phyloP scores from a whole-genome alignment of 805 yeast species.

The Nematodospora valgi region DNA sequence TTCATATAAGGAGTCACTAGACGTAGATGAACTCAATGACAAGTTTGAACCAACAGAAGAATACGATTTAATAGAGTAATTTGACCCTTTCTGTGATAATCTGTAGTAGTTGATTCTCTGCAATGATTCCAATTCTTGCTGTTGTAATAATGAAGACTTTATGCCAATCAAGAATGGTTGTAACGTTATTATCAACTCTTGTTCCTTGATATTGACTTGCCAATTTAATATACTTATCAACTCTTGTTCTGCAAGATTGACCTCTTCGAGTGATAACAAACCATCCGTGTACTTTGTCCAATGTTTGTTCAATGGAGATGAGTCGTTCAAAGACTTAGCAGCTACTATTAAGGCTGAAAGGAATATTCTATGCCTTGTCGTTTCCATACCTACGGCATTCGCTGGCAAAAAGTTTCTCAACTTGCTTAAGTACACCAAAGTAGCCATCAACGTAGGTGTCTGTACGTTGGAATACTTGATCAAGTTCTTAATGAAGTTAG shows the following conservation, averaged over 20 bases:
- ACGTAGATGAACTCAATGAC: constrained; percentile 11
- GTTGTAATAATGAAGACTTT: constrained; percentile 45
- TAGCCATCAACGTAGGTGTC: constrained; percentile 92
- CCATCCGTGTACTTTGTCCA: constrained; percentile 95
- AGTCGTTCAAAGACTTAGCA: constrained; percentile 91
- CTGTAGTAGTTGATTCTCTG: constrained; percentile 30
- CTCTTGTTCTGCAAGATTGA: constrained; percentile 89
- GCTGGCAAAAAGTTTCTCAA: constrained; percentile 77
- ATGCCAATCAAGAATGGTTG: constrained; percentile 76
- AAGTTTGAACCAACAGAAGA: constrained; percentile 15
- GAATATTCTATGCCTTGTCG: constrained; percentile 91
- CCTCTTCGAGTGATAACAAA: constrained; percentile 68
- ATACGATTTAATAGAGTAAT: constrained; percentile 11
- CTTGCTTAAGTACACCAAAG: constrained; percentile 78
- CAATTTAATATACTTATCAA: constrained; percentile 78
- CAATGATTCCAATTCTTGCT: constrained; percentile 21
- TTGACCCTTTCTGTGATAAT: constrained; percentile 17
- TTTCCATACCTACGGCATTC: constrained; percentile 85
- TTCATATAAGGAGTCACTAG: constrained; percentile 8
- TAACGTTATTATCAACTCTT: constrained; percentile 66
- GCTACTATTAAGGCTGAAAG: constrained; percentile 84
- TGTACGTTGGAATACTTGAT: constrained; percentile 86
- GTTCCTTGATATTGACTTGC: constrained; percentile 70
- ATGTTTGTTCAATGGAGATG: constrained; percentile 92
- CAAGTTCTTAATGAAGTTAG: constrained; percentile 65